Evolutionary conservation across 2,329 filamentous ascomycete genomes (phyloP), one percentile per base, ranked within the genome.

Genomic region (Neopestalotiopsis clavispora): DNA sequence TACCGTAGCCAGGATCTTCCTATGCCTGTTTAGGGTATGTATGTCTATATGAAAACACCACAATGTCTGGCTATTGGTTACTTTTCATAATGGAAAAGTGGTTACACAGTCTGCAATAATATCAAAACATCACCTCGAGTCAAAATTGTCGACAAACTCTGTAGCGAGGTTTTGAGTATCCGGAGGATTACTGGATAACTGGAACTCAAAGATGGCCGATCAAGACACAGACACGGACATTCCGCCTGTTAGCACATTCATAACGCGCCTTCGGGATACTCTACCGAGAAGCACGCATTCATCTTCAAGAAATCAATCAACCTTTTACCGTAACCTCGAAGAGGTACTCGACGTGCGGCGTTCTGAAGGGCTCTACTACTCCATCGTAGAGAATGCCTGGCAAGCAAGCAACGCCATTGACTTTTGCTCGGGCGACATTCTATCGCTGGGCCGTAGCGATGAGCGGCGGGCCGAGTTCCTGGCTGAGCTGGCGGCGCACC

Each of bases 391-490:
- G 17, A 52, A 52, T 17, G 45, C 45, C 7, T 52, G 45, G 45
- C 45, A 52, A 20, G 45, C 45, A 17, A 17, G 45, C 45, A 20
- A 52, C 17, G 45, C 45, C n/a, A 20, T 52, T 9, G 60, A 92
- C 78, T 91, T 92, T 74, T 90, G 87, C 1, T 90, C 89, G 61
- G 91, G 90, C 76, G 90, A 92, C 76, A 90, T 91, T 70, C 84
- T 92, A 12, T 90, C 89, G 0, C 80, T 92, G 4, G 85, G 82
- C 1, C 83, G 79, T 1, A 86, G 83, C 7, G 74, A 80, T 0
- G 75, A 76, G 4, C 82, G 89, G n/a, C 84, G 84, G 4, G 65
- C 78, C 4, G 78, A 80, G 1, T 90, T 84, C 71, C 77, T 89
- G 9, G 67, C 80, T 6, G 85, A 87, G 74, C 77, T 91, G 4